Percentiles rank a stretch among this genome's conserved stretches.
Conservation (phyloP, 2,329 filamentous ascomycete genomes). For the Colletotrichum orbiculare region DNA sequence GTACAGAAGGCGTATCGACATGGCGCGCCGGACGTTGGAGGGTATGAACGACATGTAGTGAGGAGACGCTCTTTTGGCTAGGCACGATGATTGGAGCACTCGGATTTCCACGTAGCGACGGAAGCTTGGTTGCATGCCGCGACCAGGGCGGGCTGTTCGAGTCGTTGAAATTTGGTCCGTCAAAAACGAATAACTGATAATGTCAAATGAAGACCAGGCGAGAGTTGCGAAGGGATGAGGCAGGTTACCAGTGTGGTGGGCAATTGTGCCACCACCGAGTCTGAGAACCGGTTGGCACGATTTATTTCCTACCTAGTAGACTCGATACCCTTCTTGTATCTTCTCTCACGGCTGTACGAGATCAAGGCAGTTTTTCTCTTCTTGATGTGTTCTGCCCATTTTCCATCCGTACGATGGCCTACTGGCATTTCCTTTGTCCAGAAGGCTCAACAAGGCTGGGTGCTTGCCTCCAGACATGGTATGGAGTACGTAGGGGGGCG, state of each 20-base stretch:
- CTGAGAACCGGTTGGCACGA: slow-evolving; percentile 24
- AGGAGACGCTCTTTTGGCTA: slow-evolving; percentile 23
- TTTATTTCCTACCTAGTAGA: slow-evolving; percentile 37
- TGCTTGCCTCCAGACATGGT: slow-evolving; percentile 6
- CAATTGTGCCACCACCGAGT: neutral
- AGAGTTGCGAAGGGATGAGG: slow-evolving; percentile 2
- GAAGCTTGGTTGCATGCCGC: slow-evolving; percentile 14
- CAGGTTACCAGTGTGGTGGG: slow-evolving; percentile 4
- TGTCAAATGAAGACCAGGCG: slow-evolving; percentile 33
- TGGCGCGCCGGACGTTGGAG: slow-evolving; percentile 78
- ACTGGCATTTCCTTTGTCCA: slow-evolving; percentile 5
- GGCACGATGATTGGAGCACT: slow-evolving; percentile 12
- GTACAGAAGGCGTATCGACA: slow-evolving; percentile 78
- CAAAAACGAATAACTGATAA: slow-evolving; percentile 30
- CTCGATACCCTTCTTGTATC: slow-evolving; percentile 43
- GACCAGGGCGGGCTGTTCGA: neutral
- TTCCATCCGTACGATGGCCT: slow-evolving; percentile 5
- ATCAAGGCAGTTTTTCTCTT: slow-evolving; percentile 14
- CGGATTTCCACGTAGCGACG: slow-evolving; percentile 2
- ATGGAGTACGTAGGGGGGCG: neutral
- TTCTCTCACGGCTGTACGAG: slow-evolving; percentile 11
- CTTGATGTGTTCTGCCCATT: slow-evolving; percentile 14
- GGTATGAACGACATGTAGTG: slow-evolving; percentile 62
- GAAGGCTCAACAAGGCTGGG: slow-evolving; percentile 2
- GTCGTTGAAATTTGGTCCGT: slow-evolving; percentile 24